Conservation (phyloP, 2,329 filamentous ascomycete species). For the Diaporthe destruens region DNA sequence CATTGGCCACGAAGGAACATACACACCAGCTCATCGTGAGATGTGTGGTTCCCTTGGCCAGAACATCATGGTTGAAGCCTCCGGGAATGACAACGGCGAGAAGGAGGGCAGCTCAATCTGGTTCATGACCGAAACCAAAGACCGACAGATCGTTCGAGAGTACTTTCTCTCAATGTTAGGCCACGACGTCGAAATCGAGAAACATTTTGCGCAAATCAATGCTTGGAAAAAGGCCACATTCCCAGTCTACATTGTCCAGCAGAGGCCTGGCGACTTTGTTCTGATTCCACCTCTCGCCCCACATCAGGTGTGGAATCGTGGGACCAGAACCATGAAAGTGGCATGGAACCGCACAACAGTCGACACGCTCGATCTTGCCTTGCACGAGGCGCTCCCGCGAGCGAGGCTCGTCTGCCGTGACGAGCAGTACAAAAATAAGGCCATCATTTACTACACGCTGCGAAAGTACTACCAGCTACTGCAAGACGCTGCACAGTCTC, state of each 20-base stretch:
- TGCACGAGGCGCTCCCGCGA: conserved; percentile 89
- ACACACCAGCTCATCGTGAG: conserved; percentile 93
- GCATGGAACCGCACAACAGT: conserved; percentile 97
- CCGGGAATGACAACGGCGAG: conserved; percentile 78
- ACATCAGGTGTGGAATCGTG: conserved; percentile 98
- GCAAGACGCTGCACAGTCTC: conserved; percentile 62
- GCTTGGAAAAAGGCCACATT: conserved; percentile 97
- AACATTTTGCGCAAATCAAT: conserved; percentile 95
- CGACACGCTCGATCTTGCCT: conserved; percentile 87
- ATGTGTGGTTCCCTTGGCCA: conserved; percentile 98
- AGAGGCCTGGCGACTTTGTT: conserved; percentile 91
- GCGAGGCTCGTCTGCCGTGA: conserved; percentile 93
- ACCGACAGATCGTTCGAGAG: conserved; percentile 89
- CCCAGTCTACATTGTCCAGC: conserved; percentile 91
- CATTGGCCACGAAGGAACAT: conserved; percentile 96
- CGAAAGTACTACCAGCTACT: conserved; percentile 80
- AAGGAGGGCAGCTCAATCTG: conserved; percentile 91
- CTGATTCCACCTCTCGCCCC: conserved; percentile 92
- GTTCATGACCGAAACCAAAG: conserved; percentile 99
- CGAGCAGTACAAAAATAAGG: conserved; percentile 99
- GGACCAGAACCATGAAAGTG: conserved; percentile 95
- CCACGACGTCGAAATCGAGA: conserved; percentile 96
- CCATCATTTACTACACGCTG: conserved; percentile 90
- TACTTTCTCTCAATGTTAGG: conserved; percentile 94
- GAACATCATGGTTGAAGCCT: conserved; percentile 98